Evolutionary conservation across 345 rosid species (phyloP).

Genomic region (Camelina laxa): DNA sequence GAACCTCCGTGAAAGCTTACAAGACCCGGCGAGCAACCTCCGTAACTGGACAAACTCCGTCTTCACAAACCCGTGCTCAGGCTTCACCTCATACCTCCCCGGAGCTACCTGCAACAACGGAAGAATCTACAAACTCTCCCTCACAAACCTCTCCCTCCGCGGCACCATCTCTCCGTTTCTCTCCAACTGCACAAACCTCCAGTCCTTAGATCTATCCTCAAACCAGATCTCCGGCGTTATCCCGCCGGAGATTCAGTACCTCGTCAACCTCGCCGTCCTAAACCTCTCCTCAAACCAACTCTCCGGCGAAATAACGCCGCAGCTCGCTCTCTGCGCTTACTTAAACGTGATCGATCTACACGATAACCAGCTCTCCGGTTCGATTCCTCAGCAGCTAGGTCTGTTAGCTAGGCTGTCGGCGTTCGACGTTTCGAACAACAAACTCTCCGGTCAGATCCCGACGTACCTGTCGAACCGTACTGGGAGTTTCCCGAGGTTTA

Average conservation of each 20-base stretch:
- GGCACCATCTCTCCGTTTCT: conserved; percentile 84
- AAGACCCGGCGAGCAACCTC: conserved; percentile 73
- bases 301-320: conserved; percentile 73
- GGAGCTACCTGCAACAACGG: conserved; percentile 97
- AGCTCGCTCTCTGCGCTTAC: conserved; percentile 89
- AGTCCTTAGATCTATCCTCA: conserved; percentile 87
- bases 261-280: conserved; percentile 90
- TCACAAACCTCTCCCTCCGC: conserved; percentile 72
- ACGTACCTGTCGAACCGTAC: conserved; percentile 68
- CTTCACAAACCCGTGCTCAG: conserved; percentile 74
- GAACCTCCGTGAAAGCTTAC: conserved; percentile 57
- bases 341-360: conserved; percentile 94
- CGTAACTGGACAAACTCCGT: conserved; percentile 73
- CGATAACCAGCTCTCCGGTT: conserved; percentile 74
- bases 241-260: conserved; percentile 76
- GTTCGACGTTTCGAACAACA: conserved; percentile 84
- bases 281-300: conserved; percentile 86
- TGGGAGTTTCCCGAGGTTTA: conserved; percentile 74
- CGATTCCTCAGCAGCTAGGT: conserved; percentile 81
- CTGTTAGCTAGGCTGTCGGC: conserved; percentile 69
- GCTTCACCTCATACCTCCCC: conserved; percentile 77
- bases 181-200: conserved; percentile 91
- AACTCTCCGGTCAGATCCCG: conserved; percentile 82
- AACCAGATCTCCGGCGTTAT: conserved; percentile 76
- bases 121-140: conserved; percentile 89